Evolutionary conservation across 2,329 filamentous ascomycete genomes (phyloP), one percentile per base, ranked within the genome.

Genomic region (Venturia pyrina): DNA sequence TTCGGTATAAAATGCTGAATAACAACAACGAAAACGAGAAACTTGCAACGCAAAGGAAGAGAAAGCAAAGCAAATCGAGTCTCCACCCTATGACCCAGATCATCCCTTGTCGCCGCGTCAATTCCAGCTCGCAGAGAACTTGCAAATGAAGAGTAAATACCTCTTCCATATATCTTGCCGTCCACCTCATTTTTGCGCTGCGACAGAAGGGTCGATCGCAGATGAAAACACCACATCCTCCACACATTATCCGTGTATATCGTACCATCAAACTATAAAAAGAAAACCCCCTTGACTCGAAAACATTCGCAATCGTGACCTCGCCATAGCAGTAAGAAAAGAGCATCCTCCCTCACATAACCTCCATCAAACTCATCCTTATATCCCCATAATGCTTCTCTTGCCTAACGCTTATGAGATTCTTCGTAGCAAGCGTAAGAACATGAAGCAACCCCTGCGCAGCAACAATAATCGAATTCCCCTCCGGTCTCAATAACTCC

Each of bases 401-500:
- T 34, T 65, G 63, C 24, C n/a, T 40, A 11, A 62, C 64, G 3
- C 15, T 2, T 17, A 66, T 61, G 21, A 62, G 11, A 43, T 62
- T 66, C 57, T 66, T 66, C 17, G 64, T 64, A 10, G 21, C 65
- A 11, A 66, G 57, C 32, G 60, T 63, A 28, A 78, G 69, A 5
- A 79, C 73, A 70, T 75, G 74, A 66, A 82, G 69, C 66, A 81
- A 68, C 11, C 75, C 75, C 69, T 78, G 78, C 41, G 89, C 77
- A 89, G 85, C 72, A 91, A 88, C 86, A 40, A 84, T 78, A 44
- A 79, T 82, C 53, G 74, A 79, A 40, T 83, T 85, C 53, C 79
- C 76, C 11, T 72, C 72, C 0, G 85, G 82, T n/a, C 84, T 80
- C 57, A 95, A 84, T 11, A 96, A 77, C 62, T 85, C 78, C 59